Conservation (phyloP, 2,329 filamentous ascomycete genomes). For the Penicillium sp. region DNA sequence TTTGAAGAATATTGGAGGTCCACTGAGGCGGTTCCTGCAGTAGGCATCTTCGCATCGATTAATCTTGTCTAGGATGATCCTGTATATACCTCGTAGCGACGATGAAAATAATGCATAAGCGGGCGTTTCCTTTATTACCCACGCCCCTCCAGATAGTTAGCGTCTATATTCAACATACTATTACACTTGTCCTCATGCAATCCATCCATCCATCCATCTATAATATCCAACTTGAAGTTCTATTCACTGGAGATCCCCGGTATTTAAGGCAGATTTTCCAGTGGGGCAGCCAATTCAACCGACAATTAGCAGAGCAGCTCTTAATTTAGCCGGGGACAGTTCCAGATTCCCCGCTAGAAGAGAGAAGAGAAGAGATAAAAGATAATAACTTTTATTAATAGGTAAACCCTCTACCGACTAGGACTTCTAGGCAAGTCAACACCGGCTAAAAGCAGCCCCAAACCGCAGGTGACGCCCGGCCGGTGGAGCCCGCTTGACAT, state of each 20-base stretch:
- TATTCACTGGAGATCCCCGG: background rate
- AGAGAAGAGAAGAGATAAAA: too few relatives aligned
- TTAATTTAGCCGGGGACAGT: constrained; percentile 7
- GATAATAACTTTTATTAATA: too few relatives aligned
- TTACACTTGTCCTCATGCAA: too few relatives aligned
- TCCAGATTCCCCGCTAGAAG: background rate
- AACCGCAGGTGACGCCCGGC: background rate
- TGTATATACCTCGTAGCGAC: constrained; percentile 4
- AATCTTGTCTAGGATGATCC: background rate
- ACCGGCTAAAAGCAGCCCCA: background rate
- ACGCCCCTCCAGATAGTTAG: background rate
- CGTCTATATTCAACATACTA: background rate
- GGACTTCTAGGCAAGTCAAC: too few relatives aligned
- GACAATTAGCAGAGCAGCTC: constrained; percentile 17
- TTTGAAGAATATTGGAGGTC: constrained; percentile 86
- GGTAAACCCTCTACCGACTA: too few relatives aligned
- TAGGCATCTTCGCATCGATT: constrained; percentile 39
- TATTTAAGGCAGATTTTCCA: background rate
- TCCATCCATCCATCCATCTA: too few relatives aligned
- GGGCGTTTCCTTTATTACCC: constrained; percentile 9
- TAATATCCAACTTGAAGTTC: too few relatives aligned
- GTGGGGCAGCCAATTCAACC: constrained; percentile 20
- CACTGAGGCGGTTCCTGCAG: constrained; percentile 76
- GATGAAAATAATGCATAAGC: constrained; percentile 20
- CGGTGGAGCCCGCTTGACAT: background rate